phyloP scores from a whole-genome alignment of 2,329 filamentous ascomycete species.

The Claviceps africana region DNA sequence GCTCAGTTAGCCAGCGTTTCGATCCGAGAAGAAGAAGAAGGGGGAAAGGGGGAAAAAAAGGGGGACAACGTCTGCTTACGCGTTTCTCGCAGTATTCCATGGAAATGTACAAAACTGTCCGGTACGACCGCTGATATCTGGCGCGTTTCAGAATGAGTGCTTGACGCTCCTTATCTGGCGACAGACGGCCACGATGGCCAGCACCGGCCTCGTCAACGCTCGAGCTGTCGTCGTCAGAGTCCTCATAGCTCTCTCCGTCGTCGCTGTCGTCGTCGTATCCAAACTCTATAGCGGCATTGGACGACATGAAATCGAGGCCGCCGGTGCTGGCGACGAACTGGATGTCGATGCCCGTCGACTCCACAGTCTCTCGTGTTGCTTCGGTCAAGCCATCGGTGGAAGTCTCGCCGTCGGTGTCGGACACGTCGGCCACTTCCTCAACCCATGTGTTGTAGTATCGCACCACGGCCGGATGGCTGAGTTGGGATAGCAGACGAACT shows the following conservation, averaged over 20 bases:
- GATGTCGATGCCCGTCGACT: conserved; percentile 29
- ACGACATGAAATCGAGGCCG: conserved; percentile 87
- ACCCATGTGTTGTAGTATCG: conserved; percentile 95
- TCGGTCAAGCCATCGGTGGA: conserved; percentile 34
- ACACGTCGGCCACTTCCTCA: conserved; percentile 49
- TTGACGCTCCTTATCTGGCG: conserved; percentile 18
- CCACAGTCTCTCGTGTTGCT: conserved; percentile 19
- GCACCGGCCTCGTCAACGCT: conserved; percentile 18
- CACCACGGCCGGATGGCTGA: conserved; percentile 78
- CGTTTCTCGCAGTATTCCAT: conserved; percentile 98
- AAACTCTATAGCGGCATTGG: conserved; percentile 67
- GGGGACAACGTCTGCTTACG: conserved; percentile 27
- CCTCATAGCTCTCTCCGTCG: conserved; percentile 31
- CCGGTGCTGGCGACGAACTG: conserved; percentile 60
- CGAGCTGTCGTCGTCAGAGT: conserved; percentile 30
- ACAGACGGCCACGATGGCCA: conserved; percentile 12
- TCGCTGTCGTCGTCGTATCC: conserved; percentile 43
- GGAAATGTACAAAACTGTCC: conserved; percentile 82
- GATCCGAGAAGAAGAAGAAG: no score
- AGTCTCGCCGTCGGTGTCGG: conserved; percentile 43
- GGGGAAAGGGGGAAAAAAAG: not conserved
- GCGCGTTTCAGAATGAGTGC: conserved; percentile 17
- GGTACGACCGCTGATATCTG: conserved; percentile 37
- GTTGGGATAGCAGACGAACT: conserved; percentile 75
- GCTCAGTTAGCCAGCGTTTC: not conserved